Evolutionary conservation across 257 asterid species (phyloP).

Genomic region (Anisodus acutangulus): DNA sequence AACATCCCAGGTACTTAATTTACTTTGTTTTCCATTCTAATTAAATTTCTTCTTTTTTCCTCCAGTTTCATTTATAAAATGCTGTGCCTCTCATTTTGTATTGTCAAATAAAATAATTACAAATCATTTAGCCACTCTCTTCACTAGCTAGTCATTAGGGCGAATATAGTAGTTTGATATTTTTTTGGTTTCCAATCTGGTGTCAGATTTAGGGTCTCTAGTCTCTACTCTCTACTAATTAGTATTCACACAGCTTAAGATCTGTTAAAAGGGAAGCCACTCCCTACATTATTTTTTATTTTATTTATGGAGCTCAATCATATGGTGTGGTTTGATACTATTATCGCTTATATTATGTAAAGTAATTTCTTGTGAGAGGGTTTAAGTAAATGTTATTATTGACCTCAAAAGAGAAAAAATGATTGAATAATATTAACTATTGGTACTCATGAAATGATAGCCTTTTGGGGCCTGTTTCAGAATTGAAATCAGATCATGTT

Average conservation of each 20-base stretch:
- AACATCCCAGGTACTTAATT: constrained; percentile 75
- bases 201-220: not conserved
- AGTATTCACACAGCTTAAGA: not conserved
- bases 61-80: not conserved
- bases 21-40: not conserved
- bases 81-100: not conserved
- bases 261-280: not conserved
- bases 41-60: not conserved
- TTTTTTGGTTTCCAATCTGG: not conserved
- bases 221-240: not conserved
- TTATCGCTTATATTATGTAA: not conserved
- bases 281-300: not conserved
- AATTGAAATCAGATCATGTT: not conserved
- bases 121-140: not conserved
- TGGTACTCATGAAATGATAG: constrained; percentile 5
- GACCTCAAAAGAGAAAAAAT: not conserved
- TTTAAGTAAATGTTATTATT: not conserved
- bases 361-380: constrained; percentile 12
- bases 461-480: constrained; percentile 15
- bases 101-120: not conserved
- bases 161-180: not conserved
- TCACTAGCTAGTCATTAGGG: not conserved
- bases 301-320: not conserved
- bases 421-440: not conserved
- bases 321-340: not conserved